Conservation (phyloP, 2,329 filamentous ascomycete species). For the Sporothrix mexicana region DNA sequence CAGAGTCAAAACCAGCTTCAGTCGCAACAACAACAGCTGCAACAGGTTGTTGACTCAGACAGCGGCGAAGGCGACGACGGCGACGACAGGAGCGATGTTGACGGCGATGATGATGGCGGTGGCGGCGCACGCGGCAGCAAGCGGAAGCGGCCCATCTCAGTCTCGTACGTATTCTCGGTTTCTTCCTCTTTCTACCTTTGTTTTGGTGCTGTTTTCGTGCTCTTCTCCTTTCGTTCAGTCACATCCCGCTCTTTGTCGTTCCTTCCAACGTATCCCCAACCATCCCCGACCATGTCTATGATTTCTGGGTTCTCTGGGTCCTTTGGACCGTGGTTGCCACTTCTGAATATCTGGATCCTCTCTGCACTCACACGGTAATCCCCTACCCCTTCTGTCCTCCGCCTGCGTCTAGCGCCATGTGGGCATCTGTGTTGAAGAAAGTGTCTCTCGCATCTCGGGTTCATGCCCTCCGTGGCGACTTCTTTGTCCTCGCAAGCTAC, state of each 20-base stretch:
- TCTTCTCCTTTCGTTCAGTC: neutral
- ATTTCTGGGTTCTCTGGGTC: neutral
- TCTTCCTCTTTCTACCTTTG: neutral
- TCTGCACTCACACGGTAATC: neutral
- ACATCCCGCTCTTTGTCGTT: neutral
- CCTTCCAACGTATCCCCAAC: neutral
- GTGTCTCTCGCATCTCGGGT: slow-evolving; percentile 30
- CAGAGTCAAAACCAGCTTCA: slow-evolving; percentile 1
- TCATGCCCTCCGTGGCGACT: slow-evolving; percentile 21
- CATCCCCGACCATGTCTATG: neutral
- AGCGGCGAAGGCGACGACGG: slow-evolving; percentile 47
- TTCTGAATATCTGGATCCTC: neutral
- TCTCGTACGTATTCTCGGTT: slow-evolving; percentile 56
- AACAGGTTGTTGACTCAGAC: slow-evolving; percentile 35
- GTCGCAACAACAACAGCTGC: slow-evolving; percentile 26
- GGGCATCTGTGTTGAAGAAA: slow-evolving; percentile 8
- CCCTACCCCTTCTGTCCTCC: neutral
- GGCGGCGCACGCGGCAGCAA: slow-evolving; percentile 56
- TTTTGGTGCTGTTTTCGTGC: slow-evolving; percentile 33
- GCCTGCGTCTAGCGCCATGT: slow-evolving; percentile 22
- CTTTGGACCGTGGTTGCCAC: neutral
- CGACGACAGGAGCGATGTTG: slow-evolving; percentile 48
- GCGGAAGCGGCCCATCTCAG: slow-evolving; percentile 65
- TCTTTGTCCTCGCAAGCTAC: slow-evolving; percentile 9
- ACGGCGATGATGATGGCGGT: slow-evolving; percentile 55